Percentiles rank a stretch among this genome's conserved stretches.
These are phyloP conservation scores for Pseudopithomyces maydicus DNA, from an alignment of 2,329 filamentous ascomycete genomes.

Conservation along the genomic window DNA sequence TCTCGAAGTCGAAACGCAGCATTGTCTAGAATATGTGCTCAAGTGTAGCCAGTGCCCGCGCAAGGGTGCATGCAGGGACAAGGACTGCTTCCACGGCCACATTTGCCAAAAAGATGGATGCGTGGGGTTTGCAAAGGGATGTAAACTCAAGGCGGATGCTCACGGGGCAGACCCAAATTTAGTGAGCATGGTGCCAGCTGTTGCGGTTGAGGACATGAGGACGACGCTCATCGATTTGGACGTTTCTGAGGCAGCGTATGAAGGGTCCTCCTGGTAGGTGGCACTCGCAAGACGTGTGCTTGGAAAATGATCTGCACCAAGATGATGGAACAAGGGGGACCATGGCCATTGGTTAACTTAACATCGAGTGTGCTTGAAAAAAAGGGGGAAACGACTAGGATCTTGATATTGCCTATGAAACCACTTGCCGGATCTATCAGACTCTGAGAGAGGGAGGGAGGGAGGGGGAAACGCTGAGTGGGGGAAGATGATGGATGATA, in stretches of 20 bases:
- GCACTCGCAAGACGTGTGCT: neutral
- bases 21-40: constrained; percentile 53
- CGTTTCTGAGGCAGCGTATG: neutral
- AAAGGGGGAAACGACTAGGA: too few relatives aligned
- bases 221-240: neutral
- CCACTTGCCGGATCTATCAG: too few relatives aligned
- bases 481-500: too few relatives aligned
- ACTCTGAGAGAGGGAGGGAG: too few relatives aligned
- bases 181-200: constrained; percentile 24
- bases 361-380: too few relatives aligned
- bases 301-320: too few relatives aligned
- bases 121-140: constrained; percentile 22
- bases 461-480: too few relatives aligned
- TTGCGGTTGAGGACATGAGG: neutral
- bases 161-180: constrained; percentile 27
- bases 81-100: constrained; percentile 55
- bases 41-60: constrained; percentile 50
- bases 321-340: too few relatives aligned
- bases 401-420: too few relatives aligned
- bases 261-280: constrained; percentile 1
- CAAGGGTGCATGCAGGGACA: constrained; percentile 48
- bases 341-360: too few relatives aligned
- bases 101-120: constrained; percentile 46
- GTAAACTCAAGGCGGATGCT: constrained; percentile 29
- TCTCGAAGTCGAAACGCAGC: constrained; percentile 46